These are phyloP conservation scores for Pseudomicrostroma phylloplanum DNA, from an alignment of 1,284 basidiomycete genomes.

Conservation along the genomic window DNA sequence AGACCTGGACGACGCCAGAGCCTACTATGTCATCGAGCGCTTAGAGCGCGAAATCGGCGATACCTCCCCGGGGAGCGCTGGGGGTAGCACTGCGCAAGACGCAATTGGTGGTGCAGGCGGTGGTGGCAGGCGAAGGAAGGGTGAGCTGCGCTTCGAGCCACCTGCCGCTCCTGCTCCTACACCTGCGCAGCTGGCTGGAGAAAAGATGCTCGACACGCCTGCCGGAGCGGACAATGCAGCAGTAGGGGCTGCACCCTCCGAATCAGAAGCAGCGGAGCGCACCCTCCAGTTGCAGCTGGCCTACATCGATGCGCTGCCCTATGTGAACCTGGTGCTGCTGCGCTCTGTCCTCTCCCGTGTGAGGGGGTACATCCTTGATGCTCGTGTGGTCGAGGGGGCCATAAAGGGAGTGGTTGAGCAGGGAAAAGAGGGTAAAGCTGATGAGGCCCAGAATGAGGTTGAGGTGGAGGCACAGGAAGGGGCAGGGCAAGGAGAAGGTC, in stretches of 20 bases:
- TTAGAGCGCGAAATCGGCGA: slow-evolving; percentile 24
- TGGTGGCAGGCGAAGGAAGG: neutral
- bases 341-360: slow-evolving; percentile 37
- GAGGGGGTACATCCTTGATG: slow-evolving; percentile 24
- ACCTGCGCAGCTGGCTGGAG: too few relatives aligned
- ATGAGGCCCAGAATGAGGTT: slow-evolving; percentile 6
- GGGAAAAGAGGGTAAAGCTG: neutral
- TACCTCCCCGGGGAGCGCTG: too few relatives aligned
- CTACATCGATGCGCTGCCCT: slow-evolving; percentile 29
- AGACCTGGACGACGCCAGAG: slow-evolving; percentile 36
- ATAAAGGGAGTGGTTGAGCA: neutral
- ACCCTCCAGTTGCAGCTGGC: neutral
- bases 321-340: slow-evolving; percentile 45
- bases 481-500: slow-evolving; percentile 6
- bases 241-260: too few relatives aligned
- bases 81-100: too few relatives aligned
- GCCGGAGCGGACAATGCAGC: too few relatives aligned
- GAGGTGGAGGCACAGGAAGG: slow-evolving; percentile 10
- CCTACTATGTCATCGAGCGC: slow-evolving; percentile 40
- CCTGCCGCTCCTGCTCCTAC: too few relatives aligned
- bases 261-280: too few relatives aligned
- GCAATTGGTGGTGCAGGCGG: too few relatives aligned
- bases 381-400: neutral
- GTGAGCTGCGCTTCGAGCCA: slow-evolving; percentile 14
- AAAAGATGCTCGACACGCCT: neutral